Evolutionary conservation across 177 flowering plant genomes (phyloP).

Genomic region (Vitis hybrid): DNA sequence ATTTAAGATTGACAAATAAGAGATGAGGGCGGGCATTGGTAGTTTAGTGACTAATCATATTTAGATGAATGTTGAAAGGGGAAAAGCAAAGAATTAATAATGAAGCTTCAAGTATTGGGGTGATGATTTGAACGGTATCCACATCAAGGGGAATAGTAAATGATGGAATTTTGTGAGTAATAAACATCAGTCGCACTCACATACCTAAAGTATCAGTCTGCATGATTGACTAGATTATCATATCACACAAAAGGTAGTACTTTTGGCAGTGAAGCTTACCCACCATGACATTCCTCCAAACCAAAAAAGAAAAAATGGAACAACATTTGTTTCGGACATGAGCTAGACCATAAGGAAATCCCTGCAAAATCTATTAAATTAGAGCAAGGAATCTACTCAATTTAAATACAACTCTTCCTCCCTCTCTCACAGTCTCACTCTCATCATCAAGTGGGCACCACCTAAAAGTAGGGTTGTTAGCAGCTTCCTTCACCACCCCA

Average conservation of each 20-base stretch:
- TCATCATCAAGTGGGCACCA: neutral
- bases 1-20: no score
- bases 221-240: slow-evolving; percentile 15
- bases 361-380: neutral
- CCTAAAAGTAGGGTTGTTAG: neutral
- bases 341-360: neutral
- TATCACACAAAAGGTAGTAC: neutral
- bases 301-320: neutral
- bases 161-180: slow-evolving; percentile 9
- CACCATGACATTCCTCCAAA: slow-evolving; percentile 9
- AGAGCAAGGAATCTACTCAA: neutral
- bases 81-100: neutral
- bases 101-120: neutral
- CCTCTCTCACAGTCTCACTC: neutral
- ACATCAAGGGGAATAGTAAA: slow-evolving; percentile 4
- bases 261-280: slow-evolving; percentile 11
- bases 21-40: no score
- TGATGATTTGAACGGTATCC: slow-evolving; percentile 1
- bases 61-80: neutral
- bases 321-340: neutral
- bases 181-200: slow-evolving; percentile 20
- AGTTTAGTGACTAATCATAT: no score
- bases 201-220: slow-evolving; percentile 13
- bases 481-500: neutral
- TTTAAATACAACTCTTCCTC: neutral